Conservation (phyloP, 305 asterid species). For the Caryopteris hybrid region DNA sequence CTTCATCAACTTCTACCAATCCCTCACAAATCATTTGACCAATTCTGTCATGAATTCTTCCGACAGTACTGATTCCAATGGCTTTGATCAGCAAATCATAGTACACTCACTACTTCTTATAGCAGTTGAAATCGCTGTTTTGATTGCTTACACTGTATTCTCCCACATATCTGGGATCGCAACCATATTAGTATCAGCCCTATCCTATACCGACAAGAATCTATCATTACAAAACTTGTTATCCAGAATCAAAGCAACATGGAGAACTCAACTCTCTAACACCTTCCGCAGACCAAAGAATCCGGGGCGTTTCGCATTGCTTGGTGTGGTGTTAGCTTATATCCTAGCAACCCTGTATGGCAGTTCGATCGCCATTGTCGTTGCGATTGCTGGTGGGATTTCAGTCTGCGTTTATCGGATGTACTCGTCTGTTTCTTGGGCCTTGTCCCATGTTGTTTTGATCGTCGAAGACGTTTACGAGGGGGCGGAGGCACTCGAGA, state of each 20-base stretch:
- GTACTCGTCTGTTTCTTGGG: conserved; percentile 21
- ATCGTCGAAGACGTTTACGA: conserved; percentile 40
- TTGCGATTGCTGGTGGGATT: neutral
- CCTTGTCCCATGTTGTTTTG: conserved; percentile 27
- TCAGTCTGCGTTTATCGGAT: neutral
- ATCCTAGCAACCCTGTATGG: neutral
- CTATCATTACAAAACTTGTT: conserved; percentile 14
- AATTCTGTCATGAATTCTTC: neutral
- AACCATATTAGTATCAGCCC: conserved; percentile 22
- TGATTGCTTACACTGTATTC: neutral
- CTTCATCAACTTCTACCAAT: conserved; percentile 8
- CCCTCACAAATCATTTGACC: neutral
- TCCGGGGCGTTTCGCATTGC: neutral
- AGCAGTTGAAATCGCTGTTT: neutral
- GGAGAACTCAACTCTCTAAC: conserved; percentile 3
- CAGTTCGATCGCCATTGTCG: neutral
- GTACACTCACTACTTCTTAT: neutral
- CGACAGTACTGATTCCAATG: neutral
- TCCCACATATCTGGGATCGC: conserved; percentile 16
- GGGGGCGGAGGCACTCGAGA: conserved; percentile 36
- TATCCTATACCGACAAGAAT: conserved; percentile 11
- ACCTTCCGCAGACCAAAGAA: conserved; percentile 1
- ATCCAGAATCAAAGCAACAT: neutral
- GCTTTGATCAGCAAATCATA: neutral
- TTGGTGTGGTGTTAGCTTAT: neutral